Evolutionary conservation across 2,329 filamentous ascomycete genomes (phyloP), one percentile per base, ranked within the genome.

Genomic region (Macroventuria anomochaeta): DNA sequence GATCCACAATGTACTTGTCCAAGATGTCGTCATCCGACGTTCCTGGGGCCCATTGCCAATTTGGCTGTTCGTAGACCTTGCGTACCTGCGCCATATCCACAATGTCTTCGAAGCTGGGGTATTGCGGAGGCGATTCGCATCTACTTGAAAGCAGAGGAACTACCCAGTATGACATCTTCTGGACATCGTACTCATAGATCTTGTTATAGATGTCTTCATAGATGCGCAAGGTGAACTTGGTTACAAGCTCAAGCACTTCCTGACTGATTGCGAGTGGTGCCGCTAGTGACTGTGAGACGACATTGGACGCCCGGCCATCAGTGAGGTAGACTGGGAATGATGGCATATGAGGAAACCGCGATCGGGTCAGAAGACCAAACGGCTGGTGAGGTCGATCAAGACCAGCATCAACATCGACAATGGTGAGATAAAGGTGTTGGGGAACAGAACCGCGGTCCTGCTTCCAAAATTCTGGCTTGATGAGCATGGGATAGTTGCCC

Each of bases 131-230:
- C 6, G 29, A 18, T 3, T 42, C 33, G 1, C 39, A 23, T 12
- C 37, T 38, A 2, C 57, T 56, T 32, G 43, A 18, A 18, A 53
- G 56, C 12, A 81, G 60, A 5, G 95, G 93, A 0, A 86, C 89
- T 12, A 97, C 68, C 78, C 92, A 96, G 73, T 97, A 99, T 0
- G 92, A 88, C 70, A 96, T 83, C 23, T 87, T 85, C 0, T 80
- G 74, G 0, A 79, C 63, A 13, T 85, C 80, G 0, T 83, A 78
- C 41, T 89, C 85, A 65, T 91, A 99, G 3, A 81, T 80, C 72
- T 99, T 99, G 73, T 92, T 93, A 77, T 96, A 97, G 0, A 97
- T 79, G 62, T 97, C 91, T 13, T 84, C 77, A 72, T 96, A 97
- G 0, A 96, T 74, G 4, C 83, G 81, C 33, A 96, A 76, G 0